Evolutionary conservation across 345 rosid genomes (phyloP).

Genomic region (Luvunga scandens): DNA sequence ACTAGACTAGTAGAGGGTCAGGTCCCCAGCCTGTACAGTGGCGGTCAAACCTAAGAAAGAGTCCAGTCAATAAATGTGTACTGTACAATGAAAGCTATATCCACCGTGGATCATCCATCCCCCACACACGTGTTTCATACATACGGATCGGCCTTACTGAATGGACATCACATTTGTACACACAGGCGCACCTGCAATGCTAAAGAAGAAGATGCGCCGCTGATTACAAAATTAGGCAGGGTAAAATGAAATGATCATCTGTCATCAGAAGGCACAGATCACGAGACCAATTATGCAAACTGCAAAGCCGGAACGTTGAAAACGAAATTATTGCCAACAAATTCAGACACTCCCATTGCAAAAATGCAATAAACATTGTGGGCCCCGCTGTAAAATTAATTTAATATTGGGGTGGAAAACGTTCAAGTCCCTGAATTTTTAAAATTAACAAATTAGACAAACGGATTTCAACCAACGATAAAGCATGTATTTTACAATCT

Average conservation of each 20-base stretch:
- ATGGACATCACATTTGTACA: not conserved
- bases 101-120: not conserved
- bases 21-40: not conserved
- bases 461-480: no score
- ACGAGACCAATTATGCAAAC: constrained; percentile 6
- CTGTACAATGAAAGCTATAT: not conserved
- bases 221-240: not conserved
- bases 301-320: not conserved
- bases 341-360: not conserved
- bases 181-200: constrained; percentile 3
- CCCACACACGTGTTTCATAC: not conserved
- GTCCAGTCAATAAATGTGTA: not conserved
- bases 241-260: not conserved
- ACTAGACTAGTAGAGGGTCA: no score
- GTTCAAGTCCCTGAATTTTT: no score
- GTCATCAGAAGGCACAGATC: not conserved
- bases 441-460: no score
- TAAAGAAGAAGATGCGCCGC: not conserved
- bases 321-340: not conserved
- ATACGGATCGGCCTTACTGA: not conserved
- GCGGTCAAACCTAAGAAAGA: not conserved
- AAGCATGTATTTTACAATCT: no score
- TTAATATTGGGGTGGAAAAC: no score
- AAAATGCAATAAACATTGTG: no score
- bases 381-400: no score